Evolutionary conservation across 495 filamentous ascomycete species (phyloP).

Genomic region (Podospora fimiseda): DNA sequence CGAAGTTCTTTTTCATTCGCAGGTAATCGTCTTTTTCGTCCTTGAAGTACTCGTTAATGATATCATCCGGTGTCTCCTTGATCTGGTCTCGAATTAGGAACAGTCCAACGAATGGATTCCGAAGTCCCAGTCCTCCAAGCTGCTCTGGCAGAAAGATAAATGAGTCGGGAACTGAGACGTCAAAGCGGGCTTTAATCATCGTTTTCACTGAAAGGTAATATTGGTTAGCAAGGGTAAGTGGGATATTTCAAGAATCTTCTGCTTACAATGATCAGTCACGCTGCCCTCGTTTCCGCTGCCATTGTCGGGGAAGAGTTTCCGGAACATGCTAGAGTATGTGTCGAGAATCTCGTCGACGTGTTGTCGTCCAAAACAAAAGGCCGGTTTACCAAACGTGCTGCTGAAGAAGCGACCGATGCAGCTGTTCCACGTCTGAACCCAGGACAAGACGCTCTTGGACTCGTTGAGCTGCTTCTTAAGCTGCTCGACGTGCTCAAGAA

Average conservation of each 20-base stretch:
- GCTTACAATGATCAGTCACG: slow-evolving; percentile 28
- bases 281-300: slow-evolving; percentile 16
- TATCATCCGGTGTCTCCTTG: slow-evolving; percentile 24
- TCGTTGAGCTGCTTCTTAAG: slow-evolving; percentile 50
- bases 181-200: slow-evolving; percentile 49
- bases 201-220: slow-evolving; percentile 31
- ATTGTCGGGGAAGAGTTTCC: slow-evolving; percentile 37
- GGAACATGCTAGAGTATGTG: slow-evolving; percentile 53
- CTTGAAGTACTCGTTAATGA: slow-evolving; percentile 32
- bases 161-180: slow-evolving; percentile 51
- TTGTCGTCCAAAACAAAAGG: slow-evolving; percentile 55
- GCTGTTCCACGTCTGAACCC: slow-evolving; percentile 61
- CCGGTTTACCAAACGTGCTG: slow-evolving; percentile 60
- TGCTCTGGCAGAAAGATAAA: slow-evolving; percentile 55
- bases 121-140: slow-evolving; percentile 50
- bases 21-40: slow-evolving; percentile 34
- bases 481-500: slow-evolving; percentile 57
- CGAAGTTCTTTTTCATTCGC: slow-evolving; percentile 28
- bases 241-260: too few species aligned
- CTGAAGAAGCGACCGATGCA: slow-evolving; percentile 60
- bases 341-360: slow-evolving; percentile 58
- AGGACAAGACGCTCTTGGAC: slow-evolving; percentile 52
- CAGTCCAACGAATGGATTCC: slow-evolving; percentile 47
- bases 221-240: too few species aligned
- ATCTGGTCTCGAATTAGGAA: slow-evolving; percentile 32